Evolutionary conservation across 371 early-diverging fungal species (phyloP).

Genomic region (Rhizopus microsporus): DNA sequence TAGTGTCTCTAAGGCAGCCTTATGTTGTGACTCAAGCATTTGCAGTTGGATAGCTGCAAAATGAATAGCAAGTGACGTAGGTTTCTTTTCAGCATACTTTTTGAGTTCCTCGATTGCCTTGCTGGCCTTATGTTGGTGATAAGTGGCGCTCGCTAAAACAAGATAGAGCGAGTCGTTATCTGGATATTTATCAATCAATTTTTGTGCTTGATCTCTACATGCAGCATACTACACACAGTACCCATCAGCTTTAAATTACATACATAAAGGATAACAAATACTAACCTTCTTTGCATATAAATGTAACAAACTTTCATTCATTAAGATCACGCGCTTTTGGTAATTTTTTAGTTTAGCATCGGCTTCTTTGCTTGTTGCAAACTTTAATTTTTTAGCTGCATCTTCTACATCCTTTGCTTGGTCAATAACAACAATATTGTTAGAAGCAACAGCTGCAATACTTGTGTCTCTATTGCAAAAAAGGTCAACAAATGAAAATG

Average conservation of each 20-base stretch:
- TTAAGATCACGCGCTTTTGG: constrained; percentile 67
- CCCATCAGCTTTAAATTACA: not conserved
- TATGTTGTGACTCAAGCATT: constrained; percentile 54
- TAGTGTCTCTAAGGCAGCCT: constrained; percentile 54
- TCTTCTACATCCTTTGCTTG: constrained; percentile 61
- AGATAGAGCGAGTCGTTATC: constrained; percentile 61
- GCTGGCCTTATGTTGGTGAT: constrained; percentile 52
- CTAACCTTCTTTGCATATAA: constrained; percentile 66
- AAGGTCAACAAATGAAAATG: too few species aligned
- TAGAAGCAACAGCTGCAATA: constrained; percentile 66
- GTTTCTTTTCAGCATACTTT: constrained; percentile 42
- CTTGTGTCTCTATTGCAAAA: constrained; percentile 40
- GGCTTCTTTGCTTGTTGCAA: constrained; percentile 56
- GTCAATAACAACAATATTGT: constrained; percentile 65
- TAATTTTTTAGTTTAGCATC: constrained; percentile 61
- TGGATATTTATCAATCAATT: constrained; percentile 59
- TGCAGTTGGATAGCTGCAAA: constrained; percentile 70
- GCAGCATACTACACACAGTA: constrained; percentile 44
- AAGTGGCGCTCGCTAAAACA: constrained; percentile 61
- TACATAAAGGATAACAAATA: not conserved
- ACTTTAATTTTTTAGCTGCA: constrained; percentile 58
- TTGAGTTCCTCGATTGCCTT: constrained; percentile 65
- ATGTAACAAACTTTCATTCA: constrained; percentile 69
- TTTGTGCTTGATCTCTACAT: constrained; percentile 56
- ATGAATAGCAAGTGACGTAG: constrained; percentile 58